Evolutionary conservation across 1,139 yeast species (phyloP), one percentile per base, ranked within the genome.

Genomic region (Blastobotrys capitulatus): DNA sequence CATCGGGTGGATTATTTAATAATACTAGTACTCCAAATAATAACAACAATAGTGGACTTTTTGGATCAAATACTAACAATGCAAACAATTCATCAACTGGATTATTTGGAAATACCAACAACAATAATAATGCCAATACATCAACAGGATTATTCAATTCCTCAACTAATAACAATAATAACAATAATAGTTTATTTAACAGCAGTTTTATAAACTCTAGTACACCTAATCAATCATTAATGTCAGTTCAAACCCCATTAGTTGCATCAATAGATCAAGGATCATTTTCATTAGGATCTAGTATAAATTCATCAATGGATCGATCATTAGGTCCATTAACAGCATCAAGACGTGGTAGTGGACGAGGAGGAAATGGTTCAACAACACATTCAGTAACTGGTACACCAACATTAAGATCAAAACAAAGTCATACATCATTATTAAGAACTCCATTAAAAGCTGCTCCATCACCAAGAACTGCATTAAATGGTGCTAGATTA

Each of bases 221-320:
- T 15, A 41, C 53, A 40, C 36, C 52, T 27, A 47, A 49, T 54
- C 37, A 47, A 46, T 35, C 46, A 50, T 39, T 51, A 20, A 19
- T 46, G 27, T 46, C 53, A 13, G 40, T 52, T 6, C 44, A 27
- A 46, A 31, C 44, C 4, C 45, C 51, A 31, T 55, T 53, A 51
- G 56, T 44, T 7, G 77, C 78, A 38, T 71, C 79, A 22, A 72
- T 74, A 52, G 74, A 77, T 38, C 82, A 77, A 54, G 83, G 85
- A 57, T 87, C 90, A 43, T 84, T 79, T 60, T 83, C 83, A 12
- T 69, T 81, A 40, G 81, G 77, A 64, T 60, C 58, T 25, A 46
- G 49, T 22, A 39, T 42, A 22, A 45, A 43, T 16, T 43, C 54
- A 2, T 39, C 54, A 2, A 12, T 42, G 19, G 69, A 75, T 27